Base-by-base conservation (phyloP, 2,329 filamentous ascomycete genomes). In the Diaporthe sp. region DNA sequence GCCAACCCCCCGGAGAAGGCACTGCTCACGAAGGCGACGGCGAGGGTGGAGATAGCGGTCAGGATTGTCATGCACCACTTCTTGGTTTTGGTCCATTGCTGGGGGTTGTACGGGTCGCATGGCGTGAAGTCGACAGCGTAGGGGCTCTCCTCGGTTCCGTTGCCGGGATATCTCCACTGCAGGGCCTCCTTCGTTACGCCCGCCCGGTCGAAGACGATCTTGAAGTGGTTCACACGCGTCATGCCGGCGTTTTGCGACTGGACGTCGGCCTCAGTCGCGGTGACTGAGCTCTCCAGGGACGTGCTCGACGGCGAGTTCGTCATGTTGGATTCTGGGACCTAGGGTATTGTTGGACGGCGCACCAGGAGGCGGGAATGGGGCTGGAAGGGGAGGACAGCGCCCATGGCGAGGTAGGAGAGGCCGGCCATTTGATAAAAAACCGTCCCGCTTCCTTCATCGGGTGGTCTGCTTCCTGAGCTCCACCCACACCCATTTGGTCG, bases 111-210 rank as follows among this genome's bases (percentile, higher is more conserved):
- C 13, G 89, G 88, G 81, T 95, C 94, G 71, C 91, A 83, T 25
- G 90, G 88, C 31, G 94, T 88, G 84, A 92, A 95, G 73, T 91
- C 89, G 78, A 95, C 92, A 44, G 92, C 83, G 77, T 90, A 95
- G 1, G 94, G 94, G 55, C 92, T 90, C 58, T 93, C 90, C 12
- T 87, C 81, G 2, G 93, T 95, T 76, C 94, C 94, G 17, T 88
- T 82, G 37, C 92, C 92, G 22, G 83, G 80, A 79, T 93, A 94
- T 4, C 84, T 81, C 81, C 90, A 86, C 69, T 89, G 84, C 61
- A 92, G 82, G 12, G 92, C 88, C 72, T 88, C 87, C 62, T 88
- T 85, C 0, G 88, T 92, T 69, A 94, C 83, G 59, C 88, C 89
- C 37, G 88, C 87, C 72, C 91, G 91, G 80, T 92, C 88, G 67